Evolutionary conservation across 2,329 filamentous ascomycete genomes (phyloP), one percentile per base, ranked within the genome.

Genomic region (Aspergillus pseudotamarii): DNA sequence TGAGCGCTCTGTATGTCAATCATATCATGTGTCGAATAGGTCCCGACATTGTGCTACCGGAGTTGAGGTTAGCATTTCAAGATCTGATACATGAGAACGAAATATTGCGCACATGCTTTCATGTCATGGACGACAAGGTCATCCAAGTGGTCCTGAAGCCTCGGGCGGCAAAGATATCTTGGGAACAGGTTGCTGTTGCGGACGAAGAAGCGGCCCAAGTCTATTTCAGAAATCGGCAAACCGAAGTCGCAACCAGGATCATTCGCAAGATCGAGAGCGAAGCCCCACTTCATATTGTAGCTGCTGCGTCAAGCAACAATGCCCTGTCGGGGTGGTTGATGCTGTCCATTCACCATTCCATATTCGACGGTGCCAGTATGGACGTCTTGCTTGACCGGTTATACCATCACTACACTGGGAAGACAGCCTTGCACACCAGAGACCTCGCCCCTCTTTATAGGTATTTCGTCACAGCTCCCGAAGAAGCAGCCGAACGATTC

Each of bases 351-450:
- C 64, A 66, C 36, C 64, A 66, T 58, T 62, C 62, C 6, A 62
- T 66, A 21, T 66, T 64, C 14, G 64, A 66, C 26, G 64, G 64
- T 41, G 64, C 62, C 23, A 64, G 59, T 38, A 60, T 66, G 56
- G 41, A 16, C 8, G 11, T 66, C 19, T 58, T 66, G 28, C 59
- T 66, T 36, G 46, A 55, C 34, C 59, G 60, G 6, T 51, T 66
- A 16, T 59, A 64, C 43, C 56, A 55, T n/a, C 64, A 66, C 53
- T 66, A 66, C 19, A 58, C 57, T 50, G 59, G 64, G 6, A 34
- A 62, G 9, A 41, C 38, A n/a, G 21, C 57, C 21, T 28, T 51
- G 16, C 19, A 51, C 55, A 54, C 59, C 14, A 50, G 10, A 16
- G 26, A 50, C 16, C 46, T 30, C 26, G 30, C 46, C 6, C 46